These are phyloP conservation scores for Ophiocordyceps camponoti-saundersi DNA, from an alignment of 2,329 filamentous ascomycete genomes.

Conservation along the genomic window DNA sequence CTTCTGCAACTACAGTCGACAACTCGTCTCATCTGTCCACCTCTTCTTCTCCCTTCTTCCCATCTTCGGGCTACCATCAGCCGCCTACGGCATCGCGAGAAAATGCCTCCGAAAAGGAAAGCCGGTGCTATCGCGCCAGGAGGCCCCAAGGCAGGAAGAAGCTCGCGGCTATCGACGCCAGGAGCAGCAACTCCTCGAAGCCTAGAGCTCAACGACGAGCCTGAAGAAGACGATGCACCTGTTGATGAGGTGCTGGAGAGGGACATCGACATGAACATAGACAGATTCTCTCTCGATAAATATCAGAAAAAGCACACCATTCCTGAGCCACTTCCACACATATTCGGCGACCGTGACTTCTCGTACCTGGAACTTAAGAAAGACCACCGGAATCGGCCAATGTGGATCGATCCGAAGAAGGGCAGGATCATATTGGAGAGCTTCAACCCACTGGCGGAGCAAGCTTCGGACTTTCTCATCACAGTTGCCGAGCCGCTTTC, in stretches of 20 bases:
- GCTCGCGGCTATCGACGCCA: constrained; percentile 41
- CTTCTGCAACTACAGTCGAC: background rate
- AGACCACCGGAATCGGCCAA: constrained; percentile 74
- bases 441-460: constrained; percentile 72
- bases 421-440: constrained; percentile 86
- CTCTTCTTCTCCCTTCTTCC: background rate
- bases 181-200: constrained; percentile 43
- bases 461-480: constrained; percentile 87
- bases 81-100: constrained; percentile 6
- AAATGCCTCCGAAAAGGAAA: constrained; percentile 59
- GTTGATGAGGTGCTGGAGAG: constrained; percentile 35
- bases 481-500: constrained; percentile 90
- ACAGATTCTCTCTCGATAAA: constrained; percentile 37
- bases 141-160: constrained; percentile 35
- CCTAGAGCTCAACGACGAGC: constrained; percentile 35
- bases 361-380: constrained; percentile 69
- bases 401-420: constrained; percentile 83
- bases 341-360: constrained; percentile 48
- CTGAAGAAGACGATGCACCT: constrained; percentile 28
- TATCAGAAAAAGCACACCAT: constrained; percentile 28
- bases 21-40: background rate
- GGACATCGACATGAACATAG: constrained; percentile 39
- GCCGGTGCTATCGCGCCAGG: constrained; percentile 31
- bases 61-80: too few species aligned
- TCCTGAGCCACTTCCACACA: constrained; percentile 26